Base-by-base conservation (phyloP, 495 filamentous ascomycete species). In the Sporormia fimetaria region DNA sequence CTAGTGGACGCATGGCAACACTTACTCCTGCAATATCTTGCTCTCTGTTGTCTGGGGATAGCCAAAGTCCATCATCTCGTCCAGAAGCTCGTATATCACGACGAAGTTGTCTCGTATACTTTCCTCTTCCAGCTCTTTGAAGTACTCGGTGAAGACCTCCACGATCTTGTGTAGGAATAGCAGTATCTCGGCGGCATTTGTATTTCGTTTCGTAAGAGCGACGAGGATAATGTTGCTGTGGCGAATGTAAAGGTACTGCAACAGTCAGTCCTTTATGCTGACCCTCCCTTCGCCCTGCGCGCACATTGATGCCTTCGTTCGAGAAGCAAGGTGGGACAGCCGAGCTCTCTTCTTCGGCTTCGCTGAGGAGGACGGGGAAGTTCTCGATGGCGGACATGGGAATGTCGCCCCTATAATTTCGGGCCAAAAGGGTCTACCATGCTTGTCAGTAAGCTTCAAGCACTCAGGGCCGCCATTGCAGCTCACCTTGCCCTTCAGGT, bases 31-130 rank as follows among this genome's bases (percentile, higher is more conserved):
- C 45, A 99, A 68, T 59, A 99, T 99, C 73, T 99, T 99, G 65
- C 74, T 86, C 64, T 99, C 92, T 37, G 92, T 99, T 15, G 92
- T 99, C 63, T 99, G 92, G 12, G 92, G 92, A 62, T 99, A 94
- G 34, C 92, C 92, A 67, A 96, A 99, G 62, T 99, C 92, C 92
- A 99, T 99, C 92, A 99, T 99, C 67, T 99, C 92, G 60, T 99
- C 92, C 49, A 99, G 75, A 38, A 99, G 65, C 65, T 99, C 92
- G 69, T 99, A 99, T 56, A 99, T 99, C 56, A 99, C 74, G 62
- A 99, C 92, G 54, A 96, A 99, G 68, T 99, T 99, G 66, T 99
- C 92, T 40, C 92, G 81, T 59, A 99, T 99, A 61, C 84, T 93
- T 64, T 99, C 92, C 63, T 99, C 92, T 62, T 99, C 92, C 37